phyloP scores from a whole-genome alignment of 805 yeast species.

The Kodamaea kaohsiungensis region DNA sequence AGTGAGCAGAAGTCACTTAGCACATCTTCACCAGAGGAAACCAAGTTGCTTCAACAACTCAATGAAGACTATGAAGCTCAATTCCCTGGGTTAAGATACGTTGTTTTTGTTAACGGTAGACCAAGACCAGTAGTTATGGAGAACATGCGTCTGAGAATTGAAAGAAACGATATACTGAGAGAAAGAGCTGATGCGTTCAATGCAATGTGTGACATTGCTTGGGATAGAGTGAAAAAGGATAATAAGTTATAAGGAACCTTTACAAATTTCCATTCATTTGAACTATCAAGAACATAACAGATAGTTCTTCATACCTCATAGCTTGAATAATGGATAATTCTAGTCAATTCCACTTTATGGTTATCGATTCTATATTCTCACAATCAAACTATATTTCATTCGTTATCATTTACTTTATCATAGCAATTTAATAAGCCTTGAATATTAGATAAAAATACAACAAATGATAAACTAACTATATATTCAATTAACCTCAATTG shows the following conservation, averaged over 20 bases:
- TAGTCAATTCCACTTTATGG: no score
- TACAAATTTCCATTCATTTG: no score
- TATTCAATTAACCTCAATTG: background rate
- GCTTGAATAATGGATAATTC: no score
- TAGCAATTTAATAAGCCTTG: no score
- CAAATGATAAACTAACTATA: no score
- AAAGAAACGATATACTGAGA: conserved; percentile 46
- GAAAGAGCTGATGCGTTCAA: conserved; percentile 72
- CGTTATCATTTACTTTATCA: no score
- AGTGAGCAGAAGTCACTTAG: conserved; percentile 69
- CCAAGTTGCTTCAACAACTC: conserved; percentile 48
- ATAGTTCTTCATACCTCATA: no score
- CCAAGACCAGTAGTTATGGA: conserved; percentile 59
- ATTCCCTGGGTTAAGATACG: conserved; percentile 74
- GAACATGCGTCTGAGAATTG: conserved; percentile 39
- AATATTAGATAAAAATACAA: no score
- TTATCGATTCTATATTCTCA: no score
- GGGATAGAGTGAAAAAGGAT: conserved; percentile 56
- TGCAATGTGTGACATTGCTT: conserved; percentile 92
- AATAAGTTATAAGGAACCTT: conserved; percentile 1
- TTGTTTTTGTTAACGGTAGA: conserved; percentile 87
- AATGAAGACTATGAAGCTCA: conserved; percentile 63
- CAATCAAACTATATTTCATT: no score
- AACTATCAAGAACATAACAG: no score
- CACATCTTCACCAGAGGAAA: conserved; percentile 49